phyloP scores from a whole-genome alignment of 768 basidiomycete genomes.

The Boletus vermiculosoides region DNA sequence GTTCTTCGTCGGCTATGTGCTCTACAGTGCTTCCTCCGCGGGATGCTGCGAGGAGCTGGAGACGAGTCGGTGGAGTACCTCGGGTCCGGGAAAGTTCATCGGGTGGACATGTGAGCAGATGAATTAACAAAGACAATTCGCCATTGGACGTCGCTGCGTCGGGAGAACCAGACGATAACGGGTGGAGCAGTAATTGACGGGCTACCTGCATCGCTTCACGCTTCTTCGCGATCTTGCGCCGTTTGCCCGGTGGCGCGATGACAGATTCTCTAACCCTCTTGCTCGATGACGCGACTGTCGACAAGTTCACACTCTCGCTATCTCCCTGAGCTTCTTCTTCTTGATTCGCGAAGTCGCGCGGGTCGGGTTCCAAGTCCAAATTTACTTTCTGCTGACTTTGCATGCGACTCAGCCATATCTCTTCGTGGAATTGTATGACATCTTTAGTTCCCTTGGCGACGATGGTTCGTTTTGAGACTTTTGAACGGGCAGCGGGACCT shows the following conservation, averaged over 20 bases:
- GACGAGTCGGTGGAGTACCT: conserved; percentile 50
- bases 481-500: conserved; percentile 48
- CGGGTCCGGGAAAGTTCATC: conserved; percentile 29
- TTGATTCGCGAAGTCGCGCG: conserved; percentile 30
- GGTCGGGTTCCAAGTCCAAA: conserved; percentile 39
- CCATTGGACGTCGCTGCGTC: conserved; percentile 12
- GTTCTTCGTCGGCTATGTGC: conserved; percentile 64
- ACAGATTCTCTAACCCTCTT: background rate
- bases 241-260: conserved; percentile 27
- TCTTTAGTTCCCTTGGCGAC: conserved; percentile 70
- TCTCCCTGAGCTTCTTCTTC: conserved; percentile 33
- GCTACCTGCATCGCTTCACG: conserved; percentile 42
- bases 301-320: conserved; percentile 9
- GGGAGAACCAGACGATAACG: conserved; percentile 38
- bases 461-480: conserved; percentile 58
- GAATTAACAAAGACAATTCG: conserved; percentile 43
- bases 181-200: conserved; percentile 57
- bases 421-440: conserved; percentile 65
- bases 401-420: conserved; percentile 49
- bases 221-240: conserved; percentile 26
- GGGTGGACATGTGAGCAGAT: conserved; percentile 50
- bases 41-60: conserved; percentile 57
- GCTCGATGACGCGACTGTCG: conserved; percentile 13
- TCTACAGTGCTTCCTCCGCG: conserved; percentile 55
- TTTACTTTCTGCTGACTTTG: conserved; percentile 35